A percentile compares a stretch with the other conserved stretches of the same genome.
phyloP scores from a whole-genome alignment of 805 yeast genomes.

The Sugiyamaella smithiae region DNA sequence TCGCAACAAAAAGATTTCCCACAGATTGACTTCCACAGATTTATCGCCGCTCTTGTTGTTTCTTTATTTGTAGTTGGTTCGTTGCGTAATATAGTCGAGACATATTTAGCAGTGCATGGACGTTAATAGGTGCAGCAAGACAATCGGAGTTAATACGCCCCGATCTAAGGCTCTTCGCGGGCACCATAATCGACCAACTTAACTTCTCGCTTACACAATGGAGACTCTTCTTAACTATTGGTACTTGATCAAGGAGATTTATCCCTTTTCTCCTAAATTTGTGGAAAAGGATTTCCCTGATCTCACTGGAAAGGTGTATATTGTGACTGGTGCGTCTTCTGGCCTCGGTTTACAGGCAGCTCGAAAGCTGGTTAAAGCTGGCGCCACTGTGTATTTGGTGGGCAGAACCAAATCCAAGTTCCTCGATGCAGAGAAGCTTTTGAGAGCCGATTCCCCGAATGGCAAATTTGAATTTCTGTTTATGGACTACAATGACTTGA shows the following conservation, averaged over 20 bases:
- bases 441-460: constrained; percentile 26
- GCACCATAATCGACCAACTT: no score
- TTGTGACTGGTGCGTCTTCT: constrained; percentile 37
- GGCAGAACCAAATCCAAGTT: constrained; percentile 38
- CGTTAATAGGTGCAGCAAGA: no score
- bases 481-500: constrained; percentile 7
- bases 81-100: no score
- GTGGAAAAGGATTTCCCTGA: constrained; percentile 35
- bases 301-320: constrained; percentile 33
- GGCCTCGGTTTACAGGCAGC: constrained; percentile 37
- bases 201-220: no score
- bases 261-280: constrained; percentile 15
- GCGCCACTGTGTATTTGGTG: constrained; percentile 38
- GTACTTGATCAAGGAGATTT: neutral
- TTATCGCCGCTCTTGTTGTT: no score
- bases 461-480: constrained; percentile 36
- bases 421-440: constrained; percentile 27
- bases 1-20: no score
- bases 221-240: neutral
- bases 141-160: no score
- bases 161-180: no score
- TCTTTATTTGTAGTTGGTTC: no score
- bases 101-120: no score
- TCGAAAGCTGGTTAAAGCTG: constrained; percentile 32
- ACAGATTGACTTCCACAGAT: no score